Evolutionary conservation across 768 basidiomycete genomes (phyloP).

Genomic region (Phylloporus arenicola): DNA sequence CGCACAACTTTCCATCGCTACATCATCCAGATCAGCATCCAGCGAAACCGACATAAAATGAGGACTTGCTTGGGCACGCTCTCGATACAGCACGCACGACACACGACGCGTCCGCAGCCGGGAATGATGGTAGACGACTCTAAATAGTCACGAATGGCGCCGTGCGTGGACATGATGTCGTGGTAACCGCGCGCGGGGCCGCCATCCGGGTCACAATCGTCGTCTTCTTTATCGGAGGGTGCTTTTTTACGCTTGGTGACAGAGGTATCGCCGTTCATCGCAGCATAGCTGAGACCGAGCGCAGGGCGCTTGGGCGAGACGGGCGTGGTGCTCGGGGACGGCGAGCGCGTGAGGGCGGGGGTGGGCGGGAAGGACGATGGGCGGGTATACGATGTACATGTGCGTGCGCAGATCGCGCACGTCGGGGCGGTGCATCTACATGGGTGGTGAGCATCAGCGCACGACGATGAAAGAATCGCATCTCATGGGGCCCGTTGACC

Average conservation of each 20-base stretch:
- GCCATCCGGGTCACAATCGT: constrained; percentile 3
- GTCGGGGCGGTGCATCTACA: constrained; percentile 31
- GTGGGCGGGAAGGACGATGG: constrained; percentile 33
- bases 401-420: constrained; percentile 35
- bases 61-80: constrained; percentile 31
- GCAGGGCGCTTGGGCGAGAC: constrained; percentile 27
- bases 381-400: constrained; percentile 30
- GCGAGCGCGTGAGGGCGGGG: constrained; percentile 32
- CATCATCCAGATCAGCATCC: constrained; percentile 8
- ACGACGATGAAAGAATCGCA: neutral
- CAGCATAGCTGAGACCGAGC: constrained; percentile 17
- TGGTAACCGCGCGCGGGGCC: neutral
- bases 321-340: constrained; percentile 23
- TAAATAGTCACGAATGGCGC: neutral
- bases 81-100: constrained; percentile 33
- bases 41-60: neutral
- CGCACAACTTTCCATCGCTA: constrained; percentile 29
- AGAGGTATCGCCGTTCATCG: constrained; percentile 20
- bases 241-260: constrained; percentile 27
- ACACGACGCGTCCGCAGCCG: constrained; percentile 34
- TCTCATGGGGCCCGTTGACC: neutral
- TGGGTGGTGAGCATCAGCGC: constrained; percentile 4
- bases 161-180: constrained; percentile 1
- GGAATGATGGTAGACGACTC: constrained; percentile 14
- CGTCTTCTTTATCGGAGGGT: constrained; percentile 17